Base-by-base conservation (phyloP, 1,284 basidiomycete species). In the Pseudozyma hubeiensis region DNA sequence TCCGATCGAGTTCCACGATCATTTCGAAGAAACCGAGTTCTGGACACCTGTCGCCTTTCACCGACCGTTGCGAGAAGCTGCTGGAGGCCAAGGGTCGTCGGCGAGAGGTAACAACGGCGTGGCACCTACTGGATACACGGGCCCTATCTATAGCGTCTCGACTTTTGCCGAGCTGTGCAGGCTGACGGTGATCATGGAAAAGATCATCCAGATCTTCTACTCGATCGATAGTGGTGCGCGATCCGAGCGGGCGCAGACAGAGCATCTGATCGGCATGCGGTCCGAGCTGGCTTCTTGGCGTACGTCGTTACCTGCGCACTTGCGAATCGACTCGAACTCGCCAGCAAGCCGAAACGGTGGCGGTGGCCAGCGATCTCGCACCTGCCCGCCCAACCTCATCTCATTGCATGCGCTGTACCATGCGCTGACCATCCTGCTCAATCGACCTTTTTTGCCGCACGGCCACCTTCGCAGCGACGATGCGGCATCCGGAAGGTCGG, bases 391-490 rank as follows among this genome's bases (percentile, higher is more conserved):
- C 1, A 75, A 81, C 60, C 73, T 83, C 10, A 66, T 84, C 31
- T 81, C 80, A 34, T 54, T 84, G 8, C 77, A 84, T 50, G 59
- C 75, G 14, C 62, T 84, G 6, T 82, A 83, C 44, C 75, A 80
- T 58, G 80, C 81, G 13, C 46, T 82, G 41, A 73, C 77, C 24
- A 83, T 78, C 30, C 56, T 84, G 39, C 63, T 84, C 4, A 80
- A 84, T 50, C 77, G 81, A 3, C 82, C 82, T 1, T 82, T 83
- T 46, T 67, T 84, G 11, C 78, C 81, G 34, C 66, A 74, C 24
- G 67, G 76, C 3, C 67, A 65, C 46, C 29, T 60, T 16, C 61
- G 62, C 35, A 49, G 54, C 43, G 65, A 70, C 29, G 66, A 66
- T 46, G 52, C 67, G 6, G 54, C 57, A 14, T 44, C 74, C 13